Evolutionary conservation across 139 green algal genomes (phyloP).

Genomic region (Volvox reticuliferus): DNA sequence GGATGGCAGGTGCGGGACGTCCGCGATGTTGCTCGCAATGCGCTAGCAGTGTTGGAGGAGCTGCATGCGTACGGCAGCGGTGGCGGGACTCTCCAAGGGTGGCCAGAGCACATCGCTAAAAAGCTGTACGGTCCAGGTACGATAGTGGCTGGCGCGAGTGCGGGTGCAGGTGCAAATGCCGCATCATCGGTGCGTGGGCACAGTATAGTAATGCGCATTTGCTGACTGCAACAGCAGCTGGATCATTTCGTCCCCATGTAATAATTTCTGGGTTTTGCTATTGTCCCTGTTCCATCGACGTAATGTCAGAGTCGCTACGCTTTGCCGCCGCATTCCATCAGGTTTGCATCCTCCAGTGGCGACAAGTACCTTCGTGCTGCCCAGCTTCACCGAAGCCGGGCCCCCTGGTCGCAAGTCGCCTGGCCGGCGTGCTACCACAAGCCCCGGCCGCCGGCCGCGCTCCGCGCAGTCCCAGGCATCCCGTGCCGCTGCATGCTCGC

Average conservation of each 20-base stretch:
- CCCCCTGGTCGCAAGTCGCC: slow-evolving; percentile 3
- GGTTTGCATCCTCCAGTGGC: background rate
- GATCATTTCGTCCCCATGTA: no score
- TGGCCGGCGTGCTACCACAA: background rate
- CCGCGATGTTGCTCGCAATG: slow-evolving; percentile 49
- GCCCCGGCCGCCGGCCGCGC: background rate
- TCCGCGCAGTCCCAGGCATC: background rate
- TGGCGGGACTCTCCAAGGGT: slow-evolving; percentile 48
- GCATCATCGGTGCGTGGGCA: background rate
- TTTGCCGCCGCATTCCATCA: background rate
- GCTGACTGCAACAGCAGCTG: no score
- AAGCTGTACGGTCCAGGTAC: background rate
- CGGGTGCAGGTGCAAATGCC: background rate
- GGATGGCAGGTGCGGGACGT: slow-evolving; percentile 57
- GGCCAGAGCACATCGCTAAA: slow-evolving; percentile 30
- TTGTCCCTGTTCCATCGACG: no score
- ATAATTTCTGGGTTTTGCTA: no score
- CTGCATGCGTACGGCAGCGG: slow-evolving; percentile 48
- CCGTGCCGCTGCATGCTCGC: background rate
- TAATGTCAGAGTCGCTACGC: no score
- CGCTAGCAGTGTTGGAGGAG: slow-evolving; percentile 53
- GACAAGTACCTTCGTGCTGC: background rate
- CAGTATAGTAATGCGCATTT: no score
- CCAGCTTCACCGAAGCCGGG: background rate
- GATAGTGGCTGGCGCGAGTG: background rate